Percentiles rank a stretch among this genome's conserved stretches.
These are phyloP conservation scores for Mucor mucedo DNA, from an alignment of 371 early-diverging fungal species.

Conservation along the genomic window DNA sequence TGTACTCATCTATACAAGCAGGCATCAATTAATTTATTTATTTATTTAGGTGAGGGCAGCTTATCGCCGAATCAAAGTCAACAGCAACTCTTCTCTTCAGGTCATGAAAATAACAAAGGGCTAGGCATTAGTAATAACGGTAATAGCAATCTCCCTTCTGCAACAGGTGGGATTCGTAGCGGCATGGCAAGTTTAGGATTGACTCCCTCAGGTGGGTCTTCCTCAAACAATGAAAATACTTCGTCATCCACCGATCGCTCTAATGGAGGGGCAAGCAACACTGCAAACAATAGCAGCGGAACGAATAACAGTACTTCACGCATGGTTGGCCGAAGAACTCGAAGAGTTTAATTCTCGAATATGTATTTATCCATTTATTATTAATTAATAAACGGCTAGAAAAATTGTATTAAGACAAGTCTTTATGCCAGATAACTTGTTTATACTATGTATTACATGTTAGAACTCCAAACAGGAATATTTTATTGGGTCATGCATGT, in stretches of 20 bases:
- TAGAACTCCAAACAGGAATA: no score
- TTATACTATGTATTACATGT: no score
- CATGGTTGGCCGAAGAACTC: constrained; percentile 15
- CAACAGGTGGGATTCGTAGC: constrained; percentile 24
- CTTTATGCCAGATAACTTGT: no score
- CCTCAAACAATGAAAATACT: constrained; percentile 2
- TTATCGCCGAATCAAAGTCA: constrained; percentile 6
- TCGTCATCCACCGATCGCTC: not conserved
- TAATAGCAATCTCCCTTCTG: not conserved
- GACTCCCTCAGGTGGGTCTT: constrained; percentile 5
- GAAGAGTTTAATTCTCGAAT: constrained; percentile 12
- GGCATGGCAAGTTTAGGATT: constrained; percentile 32
- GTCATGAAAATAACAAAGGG: constrained; percentile 20
- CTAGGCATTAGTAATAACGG: constrained; percentile 12
- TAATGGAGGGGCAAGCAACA: not conserved
- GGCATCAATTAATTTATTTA: no score
- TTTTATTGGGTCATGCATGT: no score
- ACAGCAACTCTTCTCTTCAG: not conserved
- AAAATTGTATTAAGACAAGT: no score
- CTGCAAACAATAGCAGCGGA: not conserved
- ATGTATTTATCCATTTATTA: no score
- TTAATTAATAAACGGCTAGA: no score
- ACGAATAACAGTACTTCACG: not conserved
- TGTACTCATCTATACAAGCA: not conserved
- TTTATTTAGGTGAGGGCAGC: not conserved